Conservation (phyloP, 768 basidiomycete genomes). For the Megacollybia marginata region DNA sequence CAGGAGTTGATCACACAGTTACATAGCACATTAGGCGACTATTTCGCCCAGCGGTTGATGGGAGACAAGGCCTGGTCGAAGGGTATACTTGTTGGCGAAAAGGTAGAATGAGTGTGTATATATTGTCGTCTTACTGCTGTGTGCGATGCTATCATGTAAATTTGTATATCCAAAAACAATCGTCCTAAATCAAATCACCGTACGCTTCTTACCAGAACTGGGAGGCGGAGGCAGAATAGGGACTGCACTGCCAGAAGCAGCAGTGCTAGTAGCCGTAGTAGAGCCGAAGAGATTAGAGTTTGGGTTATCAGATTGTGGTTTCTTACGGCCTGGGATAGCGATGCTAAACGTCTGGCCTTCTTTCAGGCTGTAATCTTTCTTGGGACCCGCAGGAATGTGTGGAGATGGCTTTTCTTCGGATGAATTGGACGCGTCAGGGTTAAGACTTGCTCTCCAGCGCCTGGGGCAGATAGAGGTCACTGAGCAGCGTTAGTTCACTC, state of each 20-base stretch:
- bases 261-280: slow-evolving; percentile 12
- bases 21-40: slow-evolving; percentile 48
- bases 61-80: slow-evolving; percentile 61
- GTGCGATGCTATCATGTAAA: no score
- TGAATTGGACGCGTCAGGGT: slow-evolving; percentile 37
- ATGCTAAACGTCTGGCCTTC: slow-evolving; percentile 95
- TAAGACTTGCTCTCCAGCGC: slow-evolving; percentile 56
- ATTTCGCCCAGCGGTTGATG: slow-evolving; percentile 49
- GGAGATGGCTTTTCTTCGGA: slow-evolving; percentile 48
- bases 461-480: slow-evolving; percentile 25
- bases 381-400: slow-evolving; percentile 67
- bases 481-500: background rate
- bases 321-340: slow-evolving; percentile 73
- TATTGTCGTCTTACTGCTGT: no score
- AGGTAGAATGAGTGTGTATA: no score
- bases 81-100: slow-evolving; percentile 7
- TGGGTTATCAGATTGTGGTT: slow-evolving; percentile 22
- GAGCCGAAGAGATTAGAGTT: slow-evolving; percentile 32
- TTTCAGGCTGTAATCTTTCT: slow-evolving; percentile 91
- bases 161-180: no score
- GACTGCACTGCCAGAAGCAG: slow-evolving; percentile 32
- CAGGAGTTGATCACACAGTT: slow-evolving; percentile 36
- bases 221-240: slow-evolving; percentile 86
- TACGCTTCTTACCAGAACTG: slow-evolving; percentile 39
- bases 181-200: no score